Percentiles rank a stretch among this genome's conserved stretches.
Conservation (phyloP, 345 rosid species). For the Cardamine chenopodiifolia region DNA sequence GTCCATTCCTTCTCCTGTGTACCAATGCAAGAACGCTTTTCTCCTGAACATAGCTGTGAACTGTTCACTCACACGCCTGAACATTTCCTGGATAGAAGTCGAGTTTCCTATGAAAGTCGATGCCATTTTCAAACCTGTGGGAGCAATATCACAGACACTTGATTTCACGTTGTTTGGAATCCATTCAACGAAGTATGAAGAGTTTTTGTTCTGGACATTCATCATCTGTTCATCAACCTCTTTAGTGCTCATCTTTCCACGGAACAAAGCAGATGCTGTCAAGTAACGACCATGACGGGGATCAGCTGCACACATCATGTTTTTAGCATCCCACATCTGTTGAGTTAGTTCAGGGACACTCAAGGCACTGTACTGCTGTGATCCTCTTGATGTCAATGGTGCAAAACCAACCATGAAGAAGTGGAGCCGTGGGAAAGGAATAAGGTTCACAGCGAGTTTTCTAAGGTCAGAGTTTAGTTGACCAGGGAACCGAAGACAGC, state of each 20-base stretch:
- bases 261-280: conserved; percentile 47
- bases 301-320: conserved; percentile 54
- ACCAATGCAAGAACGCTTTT: conserved; percentile 45
- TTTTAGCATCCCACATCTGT: conserved; percentile 50
- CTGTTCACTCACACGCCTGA: conserved; percentile 44
- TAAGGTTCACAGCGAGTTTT: conserved; percentile 47
- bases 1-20: conserved; percentile 45
- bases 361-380: conserved; percentile 45
- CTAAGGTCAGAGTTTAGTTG: conserved; percentile 50
- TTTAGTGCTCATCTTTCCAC: conserved; percentile 50
- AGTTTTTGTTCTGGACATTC: conserved; percentile 45
- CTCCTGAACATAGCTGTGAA: conserved; percentile 45
- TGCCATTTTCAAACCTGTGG: conserved; percentile 43
- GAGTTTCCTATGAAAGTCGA: conserved; percentile 43
- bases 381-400: conserved; percentile 48
- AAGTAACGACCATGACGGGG: conserved; percentile 50
- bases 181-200: conserved; percentile 44
- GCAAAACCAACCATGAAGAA: conserved; percentile 53
- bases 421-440: conserved; percentile 50
- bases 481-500: conserved; percentile 51
- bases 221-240: conserved; percentile 46
- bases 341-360: conserved; percentile 49
- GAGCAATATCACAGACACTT: conserved; percentile 46
- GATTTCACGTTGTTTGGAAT: conserved; percentile 46
- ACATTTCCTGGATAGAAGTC: conserved; percentile 43